Conservation (phyloP, 2,329 filamentous ascomycete genomes). For the Pseudogymnoascus sp. region DNA sequence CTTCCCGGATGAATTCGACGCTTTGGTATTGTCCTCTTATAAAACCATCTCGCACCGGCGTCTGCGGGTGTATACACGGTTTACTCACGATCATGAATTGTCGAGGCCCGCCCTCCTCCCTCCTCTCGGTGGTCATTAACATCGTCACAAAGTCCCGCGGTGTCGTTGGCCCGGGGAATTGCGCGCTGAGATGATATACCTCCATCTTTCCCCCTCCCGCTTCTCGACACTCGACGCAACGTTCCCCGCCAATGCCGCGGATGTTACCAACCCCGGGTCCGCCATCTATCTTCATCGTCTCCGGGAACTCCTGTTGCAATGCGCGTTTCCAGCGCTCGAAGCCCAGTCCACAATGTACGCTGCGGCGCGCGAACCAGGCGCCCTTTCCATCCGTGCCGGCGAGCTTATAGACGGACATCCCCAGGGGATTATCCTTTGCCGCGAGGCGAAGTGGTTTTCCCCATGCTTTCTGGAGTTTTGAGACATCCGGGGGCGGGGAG, state of each 20-base stretch:
- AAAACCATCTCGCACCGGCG: constrained; percentile 63
- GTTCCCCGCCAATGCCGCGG: constrained; percentile 79
- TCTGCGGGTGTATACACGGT: constrained; percentile 71
- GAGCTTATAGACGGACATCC: constrained; percentile 74
- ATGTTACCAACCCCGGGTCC: constrained; percentile 68
- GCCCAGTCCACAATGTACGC: constrained; percentile 70
- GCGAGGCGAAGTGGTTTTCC: constrained; percentile 72
- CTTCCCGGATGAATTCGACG: constrained; percentile 82
- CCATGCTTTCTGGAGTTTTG: constrained; percentile 73
- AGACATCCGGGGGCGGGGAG: constrained; percentile 39
- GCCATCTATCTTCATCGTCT: constrained; percentile 66
- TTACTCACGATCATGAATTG: constrained; percentile 86
- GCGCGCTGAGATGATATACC: constrained; percentile 80
- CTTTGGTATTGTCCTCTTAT: constrained; percentile 69
- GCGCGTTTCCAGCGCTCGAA: constrained; percentile 75
- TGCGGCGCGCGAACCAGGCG: constrained; percentile 82
- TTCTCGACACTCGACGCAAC: constrained; percentile 56
- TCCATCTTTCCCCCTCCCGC: constrained; percentile 58
- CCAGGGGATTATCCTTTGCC: constrained; percentile 66
- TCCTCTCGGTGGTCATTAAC: constrained; percentile 55
- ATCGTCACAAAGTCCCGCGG: constrained; percentile 83
- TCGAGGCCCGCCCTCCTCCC: constrained; percentile 42
- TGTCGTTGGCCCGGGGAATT: constrained; percentile 83
- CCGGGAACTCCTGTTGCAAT: constrained; percentile 71
- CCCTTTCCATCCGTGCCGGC: constrained; percentile 73